Base-by-base conservation (phyloP, 306 rosid species). In the Morella rubra region DNA sequence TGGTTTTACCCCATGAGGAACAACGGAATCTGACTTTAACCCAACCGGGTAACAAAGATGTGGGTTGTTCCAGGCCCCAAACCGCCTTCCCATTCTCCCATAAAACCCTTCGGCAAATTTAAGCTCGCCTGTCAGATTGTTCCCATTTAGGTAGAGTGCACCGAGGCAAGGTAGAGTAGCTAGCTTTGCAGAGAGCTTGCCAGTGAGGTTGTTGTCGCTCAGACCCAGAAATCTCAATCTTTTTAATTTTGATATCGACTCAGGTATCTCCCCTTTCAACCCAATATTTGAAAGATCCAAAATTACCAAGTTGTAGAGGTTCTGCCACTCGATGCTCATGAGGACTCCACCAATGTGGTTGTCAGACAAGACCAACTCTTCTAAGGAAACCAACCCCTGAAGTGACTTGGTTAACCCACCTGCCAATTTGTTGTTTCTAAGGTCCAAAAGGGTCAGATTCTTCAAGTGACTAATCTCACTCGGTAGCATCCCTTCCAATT, bases 51-150 rank as follows among this genome's bases (percentile, higher is more conserved):
- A 90, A 51, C 98, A 95, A 74, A 95, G 91, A 83, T 89, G 84
- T 1, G 98, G 91, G 69, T 95, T 95, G 77, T 76, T 84, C 96
- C 90, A 85, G 9, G 91, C 97, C 59, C 97, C 93, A 83, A 94
- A 94, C 64, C 97, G 88, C 73, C 93, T 89, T 11, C 95, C 94
- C 94, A 90, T 72, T 85, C 87, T 92, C 20, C 79, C 78, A 66
- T 88, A 88, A 82, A 95, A 91, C 82, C 68, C 58, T 41, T 71
- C 79, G 8, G 96, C 74, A 84, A 95, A 95, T 72, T 86, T 74
- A 75, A 95, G 77, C 82, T 80, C 85, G 15, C 98, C 98, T 32
- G 84, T 77, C 51, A 96, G 69, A 73, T 92, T 89, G 87, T 96
- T 96, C 44, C 93, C 93, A 80, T 86, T 87, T 54, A 96, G 80